A percentile compares a stretch with the other conserved stretches of the same genome.
Evolutionary conservation across 2,329 filamentous ascomycete genomes (phyloP).

Genomic region (Metarhizium robertsii): DNA sequence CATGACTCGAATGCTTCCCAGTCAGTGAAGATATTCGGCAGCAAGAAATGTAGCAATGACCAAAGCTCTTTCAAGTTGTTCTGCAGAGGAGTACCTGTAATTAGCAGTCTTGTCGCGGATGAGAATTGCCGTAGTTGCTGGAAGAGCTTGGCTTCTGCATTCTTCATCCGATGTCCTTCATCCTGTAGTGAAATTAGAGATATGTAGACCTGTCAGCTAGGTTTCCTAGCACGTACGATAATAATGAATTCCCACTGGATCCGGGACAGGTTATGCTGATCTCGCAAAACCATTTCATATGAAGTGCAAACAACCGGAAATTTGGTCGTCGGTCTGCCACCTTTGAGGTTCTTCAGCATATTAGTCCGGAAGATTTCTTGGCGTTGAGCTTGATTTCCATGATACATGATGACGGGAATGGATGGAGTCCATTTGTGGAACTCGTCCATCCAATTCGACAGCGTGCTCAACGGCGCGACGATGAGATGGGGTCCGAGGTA

Average conservation of each 20-base stretch:
- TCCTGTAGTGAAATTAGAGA: constrained; percentile 43
- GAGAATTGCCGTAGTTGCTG: constrained; percentile 80
- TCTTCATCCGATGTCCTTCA: constrained; percentile 95
- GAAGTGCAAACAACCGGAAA: constrained; percentile 93
- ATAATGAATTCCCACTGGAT: constrained; percentile 98
- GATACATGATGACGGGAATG: constrained; percentile 85
- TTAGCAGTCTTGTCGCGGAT: constrained; percentile 82
- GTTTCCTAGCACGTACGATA: constrained; percentile 48
- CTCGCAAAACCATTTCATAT: constrained; percentile 92
- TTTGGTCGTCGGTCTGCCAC: constrained; percentile 45
- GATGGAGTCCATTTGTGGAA: constrained; percentile 83
- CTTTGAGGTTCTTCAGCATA: constrained; percentile 60
- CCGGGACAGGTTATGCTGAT: constrained; percentile 68
- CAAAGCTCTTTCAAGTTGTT: constrained; percentile 94
- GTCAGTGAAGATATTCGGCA: constrained; percentile 88
- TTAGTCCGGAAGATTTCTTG: constrained; percentile 62
- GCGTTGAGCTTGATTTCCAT: constrained; percentile 73
- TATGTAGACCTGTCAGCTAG: background rate
- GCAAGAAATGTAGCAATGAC: constrained; percentile 87
- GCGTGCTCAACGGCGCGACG: constrained; percentile 79
- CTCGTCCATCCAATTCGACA: constrained; percentile 94
- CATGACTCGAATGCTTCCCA: constrained; percentile 88
- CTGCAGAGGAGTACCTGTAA: constrained; percentile 89
- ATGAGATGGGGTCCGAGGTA: constrained; percentile 84
- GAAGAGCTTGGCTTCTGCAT: constrained; percentile 86